These are phyloP conservation scores for Phytopythium kandeliae DNA, from an alignment of 352 stramenopile species.

Conservation along the genomic window DNA sequence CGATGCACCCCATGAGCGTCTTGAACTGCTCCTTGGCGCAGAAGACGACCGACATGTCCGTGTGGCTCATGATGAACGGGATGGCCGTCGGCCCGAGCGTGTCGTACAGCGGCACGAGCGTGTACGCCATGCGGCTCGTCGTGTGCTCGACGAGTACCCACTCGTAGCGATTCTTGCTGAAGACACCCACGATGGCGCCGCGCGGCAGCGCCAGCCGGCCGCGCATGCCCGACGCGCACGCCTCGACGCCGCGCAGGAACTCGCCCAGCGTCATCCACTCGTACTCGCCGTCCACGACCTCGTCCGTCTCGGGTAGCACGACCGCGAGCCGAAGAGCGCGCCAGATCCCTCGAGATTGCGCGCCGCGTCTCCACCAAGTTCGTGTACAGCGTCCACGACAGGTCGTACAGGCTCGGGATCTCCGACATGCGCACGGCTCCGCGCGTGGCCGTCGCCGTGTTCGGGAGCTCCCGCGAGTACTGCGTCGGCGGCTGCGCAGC, in stretches of 20 bases:
- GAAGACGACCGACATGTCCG: conserved; percentile 69
- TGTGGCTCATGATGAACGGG: conserved; percentile 79
- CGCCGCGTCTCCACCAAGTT: conserved; percentile 38
- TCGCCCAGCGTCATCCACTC: conserved; percentile 61
- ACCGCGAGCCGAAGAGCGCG: conserved; percentile 51
- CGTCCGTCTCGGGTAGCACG: conserved; percentile 27
- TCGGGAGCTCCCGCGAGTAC: conserved; percentile 15
- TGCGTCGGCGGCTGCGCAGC: not conserved
- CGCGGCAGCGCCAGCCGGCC: conserved; percentile 30
- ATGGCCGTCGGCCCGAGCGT: conserved; percentile 64
- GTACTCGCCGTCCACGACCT: conserved; percentile 24
- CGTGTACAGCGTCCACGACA: conserved; percentile 47
- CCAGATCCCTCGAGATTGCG: conserved; percentile 37
- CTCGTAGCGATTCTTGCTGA: conserved; percentile 76
- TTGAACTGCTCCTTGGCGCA: conserved; percentile 59
- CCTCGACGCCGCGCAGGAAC: conserved; percentile 44
- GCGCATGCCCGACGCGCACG: conserved; percentile 34
- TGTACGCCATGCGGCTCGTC: conserved; percentile 68
- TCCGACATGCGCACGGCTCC: conserved; percentile 26
- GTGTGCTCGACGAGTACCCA: conserved; percentile 68
- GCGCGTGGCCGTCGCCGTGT: conserved; percentile 21
- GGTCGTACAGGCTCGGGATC: conserved; percentile 24
- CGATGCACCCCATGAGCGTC: conserved; percentile 47
- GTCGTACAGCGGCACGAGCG: conserved; percentile 75
- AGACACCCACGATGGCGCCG: conserved; percentile 57